Percentiles rank a stretch among this genome's conserved stretches.
phyloP scores from a whole-genome alignment of 2,329 filamentous ascomycete genomes.

The Colletotrichum higginsianum region DNA sequence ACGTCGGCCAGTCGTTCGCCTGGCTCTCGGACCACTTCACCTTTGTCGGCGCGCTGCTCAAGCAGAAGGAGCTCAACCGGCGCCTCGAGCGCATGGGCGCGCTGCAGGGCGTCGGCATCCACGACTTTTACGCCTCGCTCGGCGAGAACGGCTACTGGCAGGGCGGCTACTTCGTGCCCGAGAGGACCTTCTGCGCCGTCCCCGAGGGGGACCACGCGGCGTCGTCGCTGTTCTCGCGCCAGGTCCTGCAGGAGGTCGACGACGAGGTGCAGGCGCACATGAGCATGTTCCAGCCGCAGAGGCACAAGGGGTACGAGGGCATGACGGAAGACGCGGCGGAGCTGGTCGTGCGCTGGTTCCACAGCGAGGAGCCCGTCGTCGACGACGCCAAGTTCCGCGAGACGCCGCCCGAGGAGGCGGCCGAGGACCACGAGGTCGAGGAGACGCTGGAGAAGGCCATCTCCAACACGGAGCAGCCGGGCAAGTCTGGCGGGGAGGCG shows the following conservation, averaged over 20 bases:
- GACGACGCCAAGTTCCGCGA: slow-evolving; percentile 64
- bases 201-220: slow-evolving; percentile 66
- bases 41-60: slow-evolving; percentile 85
- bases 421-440: slow-evolving; percentile 50
- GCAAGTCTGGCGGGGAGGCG: slow-evolving; percentile 37
- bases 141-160: slow-evolving; percentile 78
- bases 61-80: slow-evolving; percentile 78
- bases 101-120: slow-evolving; percentile 76
- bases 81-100: slow-evolving; percentile 75
- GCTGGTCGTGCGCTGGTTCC: slow-evolving; percentile 71
- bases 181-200: slow-evolving; percentile 86
- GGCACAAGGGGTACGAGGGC: slow-evolving; percentile 74
- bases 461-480: slow-evolving; percentile 44
- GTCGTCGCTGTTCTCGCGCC: slow-evolving; percentile 62
- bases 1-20: slow-evolving; percentile 77
- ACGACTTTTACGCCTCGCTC: slow-evolving; percentile 83
- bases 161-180: slow-evolving; percentile 71
- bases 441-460: slow-evolving; percentile 51
- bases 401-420: slow-evolving; percentile 54
- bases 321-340: slow-evolving; percentile 74
- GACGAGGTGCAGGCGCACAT: slow-evolving; percentile 84
- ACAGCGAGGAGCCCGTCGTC: slow-evolving; percentile 59
- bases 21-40: slow-evolving; percentile 89
- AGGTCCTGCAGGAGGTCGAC: slow-evolving; percentile 73
- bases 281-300: slow-evolving; percentile 73